These are phyloP conservation scores for Cryptosporidium meleagridis DNA, from an alignment of 169 alveolate genomes.

Conservation along the genomic window DNA sequence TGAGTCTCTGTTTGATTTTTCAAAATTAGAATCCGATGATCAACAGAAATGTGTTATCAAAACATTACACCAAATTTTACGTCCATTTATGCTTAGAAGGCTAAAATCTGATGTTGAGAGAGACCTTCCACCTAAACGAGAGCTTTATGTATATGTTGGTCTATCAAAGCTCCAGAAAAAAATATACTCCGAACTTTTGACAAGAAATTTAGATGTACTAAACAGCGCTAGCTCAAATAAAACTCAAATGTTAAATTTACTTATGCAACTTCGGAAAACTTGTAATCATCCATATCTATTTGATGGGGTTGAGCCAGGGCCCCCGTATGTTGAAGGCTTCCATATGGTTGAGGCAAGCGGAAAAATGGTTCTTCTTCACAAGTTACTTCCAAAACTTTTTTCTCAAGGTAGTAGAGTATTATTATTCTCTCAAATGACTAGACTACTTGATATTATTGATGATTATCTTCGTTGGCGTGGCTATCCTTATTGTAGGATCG, in stretches of 20 bases:
- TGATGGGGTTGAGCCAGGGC: constrained; percentile 79
- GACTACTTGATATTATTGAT: constrained; percentile 81
- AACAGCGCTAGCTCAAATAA: constrained; percentile 82
- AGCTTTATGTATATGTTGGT: constrained; percentile 86
- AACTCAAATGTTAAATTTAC: constrained; percentile 85
- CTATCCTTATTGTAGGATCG: constrained; percentile 81
- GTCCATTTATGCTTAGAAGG: constrained; percentile 90
- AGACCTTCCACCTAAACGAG: constrained; percentile 89
- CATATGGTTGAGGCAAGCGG: constrained; percentile 87
- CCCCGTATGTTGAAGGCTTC: constrained; percentile 81
- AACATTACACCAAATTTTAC: constrained; percentile 84
- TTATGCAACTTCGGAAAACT: constrained; percentile 89
- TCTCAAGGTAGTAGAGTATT: constrained; percentile 87
- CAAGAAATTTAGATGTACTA: constrained; percentile 80
- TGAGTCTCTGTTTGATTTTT: constrained; percentile 87
- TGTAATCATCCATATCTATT: constrained; percentile 90
- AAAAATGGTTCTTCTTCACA: constrained; percentile 88
- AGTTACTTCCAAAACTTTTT: constrained; percentile 86
- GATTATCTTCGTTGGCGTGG: constrained; percentile 82
- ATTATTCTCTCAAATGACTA: constrained; percentile 86
- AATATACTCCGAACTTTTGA: constrained; percentile 85
- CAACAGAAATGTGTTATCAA: constrained; percentile 85
- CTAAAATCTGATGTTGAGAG: constrained; percentile 90
- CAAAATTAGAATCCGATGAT: constrained; percentile 85
- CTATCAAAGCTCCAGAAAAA: constrained; percentile 85